Evolutionary conservation across 225 moss, liverwort and hornwort genomes (phyloP), one percentile per base, ranked within the genome.

Genomic region (Sphagnum tenellum): DNA sequence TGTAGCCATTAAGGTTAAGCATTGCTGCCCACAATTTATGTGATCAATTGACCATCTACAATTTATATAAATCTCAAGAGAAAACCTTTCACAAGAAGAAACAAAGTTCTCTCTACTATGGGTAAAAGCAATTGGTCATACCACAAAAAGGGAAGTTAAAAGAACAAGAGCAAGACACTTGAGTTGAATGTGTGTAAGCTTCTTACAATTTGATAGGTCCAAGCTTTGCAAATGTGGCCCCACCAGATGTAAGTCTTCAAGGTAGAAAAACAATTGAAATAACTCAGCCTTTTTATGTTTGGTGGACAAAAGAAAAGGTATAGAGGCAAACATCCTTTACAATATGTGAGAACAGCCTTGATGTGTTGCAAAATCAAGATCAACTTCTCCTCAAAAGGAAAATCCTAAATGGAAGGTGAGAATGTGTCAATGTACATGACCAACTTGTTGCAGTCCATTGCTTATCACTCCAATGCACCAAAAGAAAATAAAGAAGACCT

Each of bases 131-230:
- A 46, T 2, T 45, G 49, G 47, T 54, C 53, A 46, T 96, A 96
- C 95, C 95, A 65, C 95, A 96, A 50, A 96, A 88, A 50, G 95
- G 87, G 58, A 96, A 70, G 71, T 96, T 96, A 74, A 89, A 84
- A 66, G 87, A 77, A 75, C 79, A 7, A 96, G 77, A 69, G 81
- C 85, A 54, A 86, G 88, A 57, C 95, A 96, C 73, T 92, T 96
- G 4, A 96, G 75, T 67, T 89, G 92, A 68, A 96, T 79, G 68
- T 89, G 78, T 46, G 69, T 64, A 57, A 96, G 74, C 70, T 85
- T 96, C 80, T 92, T 96, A 86, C 95, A 96, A 60, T 89, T 92
- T 47, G 89, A 82, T 11, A 96, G 55, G 71, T 96, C 92, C 69
- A 96, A 67, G 58, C 79, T 77, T 72, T 82, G 84, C 78, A 96